phyloP scores from a whole-genome alignment of 345 rosid genomes.

The Gossypium arboreum region DNA sequence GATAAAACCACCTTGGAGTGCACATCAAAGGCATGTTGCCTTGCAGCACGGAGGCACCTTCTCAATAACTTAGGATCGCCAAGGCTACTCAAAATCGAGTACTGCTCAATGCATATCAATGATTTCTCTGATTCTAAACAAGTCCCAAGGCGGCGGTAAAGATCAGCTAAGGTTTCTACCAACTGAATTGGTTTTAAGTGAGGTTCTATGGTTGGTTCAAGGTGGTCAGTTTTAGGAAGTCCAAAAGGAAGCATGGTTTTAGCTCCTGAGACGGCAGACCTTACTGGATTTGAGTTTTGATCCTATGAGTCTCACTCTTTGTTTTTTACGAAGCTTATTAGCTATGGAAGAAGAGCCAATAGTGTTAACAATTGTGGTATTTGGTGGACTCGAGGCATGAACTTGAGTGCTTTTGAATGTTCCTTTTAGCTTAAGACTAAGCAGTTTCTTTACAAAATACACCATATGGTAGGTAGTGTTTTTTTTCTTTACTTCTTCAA shows the following conservation, averaged over 20 bases:
- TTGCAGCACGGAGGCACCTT: constrained; percentile 60
- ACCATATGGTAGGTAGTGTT: neutral
- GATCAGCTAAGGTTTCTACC: constrained; percentile 58
- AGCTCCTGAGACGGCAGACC: constrained; percentile 32
- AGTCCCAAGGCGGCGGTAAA: constrained; percentile 52
- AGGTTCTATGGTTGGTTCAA: constrained; percentile 73
- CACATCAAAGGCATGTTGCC: constrained; percentile 60
- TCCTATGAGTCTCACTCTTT: constrained; percentile 36
- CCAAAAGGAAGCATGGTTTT: constrained; percentile 54
- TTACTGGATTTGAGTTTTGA: constrained; percentile 41
- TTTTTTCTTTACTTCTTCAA: neutral
- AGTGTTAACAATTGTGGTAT: constrained; percentile 28
- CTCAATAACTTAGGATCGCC: constrained; percentile 77
- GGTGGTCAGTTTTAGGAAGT: constrained; percentile 54
- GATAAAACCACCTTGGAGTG: constrained; percentile 71
- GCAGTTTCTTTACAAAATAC: constrained; percentile 23
- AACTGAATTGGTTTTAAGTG: constrained; percentile 57
- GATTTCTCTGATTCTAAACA: constrained; percentile 39
- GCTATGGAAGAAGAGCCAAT: constrained; percentile 9
- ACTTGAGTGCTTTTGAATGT: constrained; percentile 63
- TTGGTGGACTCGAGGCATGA: constrained; percentile 52
- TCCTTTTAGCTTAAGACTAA: constrained; percentile 44
- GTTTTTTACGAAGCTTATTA: constrained; percentile 20
- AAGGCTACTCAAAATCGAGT: constrained; percentile 47
- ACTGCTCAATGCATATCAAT: constrained; percentile 54